A percentile compares a stretch with the other conserved stretches of the same genome.
These are phyloP conservation scores for Candida succiphila DNA, from an alignment of 805 yeast genomes.

Conservation along the genomic window DNA sequence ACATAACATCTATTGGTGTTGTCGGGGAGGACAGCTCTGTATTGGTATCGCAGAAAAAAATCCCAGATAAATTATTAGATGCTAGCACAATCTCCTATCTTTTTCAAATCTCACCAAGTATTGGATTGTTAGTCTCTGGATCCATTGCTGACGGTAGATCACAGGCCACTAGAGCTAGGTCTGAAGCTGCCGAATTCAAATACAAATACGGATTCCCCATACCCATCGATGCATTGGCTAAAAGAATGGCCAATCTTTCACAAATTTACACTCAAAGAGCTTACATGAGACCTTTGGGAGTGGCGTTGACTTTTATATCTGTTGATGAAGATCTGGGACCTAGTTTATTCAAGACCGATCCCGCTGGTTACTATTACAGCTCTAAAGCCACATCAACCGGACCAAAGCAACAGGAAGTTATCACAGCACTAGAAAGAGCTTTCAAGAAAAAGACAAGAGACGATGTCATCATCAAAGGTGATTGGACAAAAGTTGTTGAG, in stretches of 20 bases:
- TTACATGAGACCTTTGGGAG: conserved; percentile 97
- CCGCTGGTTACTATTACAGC: conserved; percentile 92
- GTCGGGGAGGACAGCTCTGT: conserved; percentile 84
- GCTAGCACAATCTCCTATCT: conserved; percentile 79
- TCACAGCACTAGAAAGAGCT: conserved; percentile 81
- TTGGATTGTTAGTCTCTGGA: conserved; percentile 91
- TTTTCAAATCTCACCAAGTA: conserved; percentile 67
- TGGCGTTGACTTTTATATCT: conserved; percentile 78
- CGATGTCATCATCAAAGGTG: conserved; percentile 59
- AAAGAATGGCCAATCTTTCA: conserved; percentile 90
- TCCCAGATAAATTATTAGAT: conserved; percentile 90
- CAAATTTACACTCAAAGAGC: conserved; percentile 97
- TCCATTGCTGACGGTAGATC: conserved; percentile 94
- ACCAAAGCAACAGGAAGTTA: conserved; percentile 94
- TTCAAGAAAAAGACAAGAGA: conserved; percentile 46
- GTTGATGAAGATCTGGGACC: conserved; percentile 91
- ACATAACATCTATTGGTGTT: conserved; percentile 80
- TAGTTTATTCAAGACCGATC: conserved; percentile 84
- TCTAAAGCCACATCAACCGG: conserved; percentile 92
- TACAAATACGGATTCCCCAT: conserved; percentile 94
- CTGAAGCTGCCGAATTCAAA: conserved; percentile 93
- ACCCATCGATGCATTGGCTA: conserved; percentile 89
- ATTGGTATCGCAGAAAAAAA: conserved; percentile 88
- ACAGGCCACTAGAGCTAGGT: conserved; percentile 79
- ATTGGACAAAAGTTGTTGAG: conserved; percentile 85